Evolutionary conservation across 768 basidiomycete genomes (phyloP), one percentile per base, ranked within the genome.

Genomic region (Austroboletus festivus): DNA sequence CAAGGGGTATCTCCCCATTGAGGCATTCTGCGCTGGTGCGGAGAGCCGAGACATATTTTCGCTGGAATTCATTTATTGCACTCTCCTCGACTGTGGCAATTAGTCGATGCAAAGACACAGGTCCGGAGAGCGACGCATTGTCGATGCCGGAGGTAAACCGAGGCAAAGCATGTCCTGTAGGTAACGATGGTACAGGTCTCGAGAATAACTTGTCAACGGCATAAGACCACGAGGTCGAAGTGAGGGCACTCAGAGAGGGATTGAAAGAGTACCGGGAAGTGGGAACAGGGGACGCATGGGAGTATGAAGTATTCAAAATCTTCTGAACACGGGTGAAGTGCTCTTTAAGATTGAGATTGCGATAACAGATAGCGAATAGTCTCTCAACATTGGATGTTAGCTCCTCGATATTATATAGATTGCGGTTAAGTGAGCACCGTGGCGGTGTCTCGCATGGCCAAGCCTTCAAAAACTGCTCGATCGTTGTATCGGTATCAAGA

Each of bases 401-500:
- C 1, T 20, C 15, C 12, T 13, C 1, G 12, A 54, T 26, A 35
- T 58, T 12, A 13, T 57, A 55, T n/a, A 11, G 38, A 4, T 12
- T n/a, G 9, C 3, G 18, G 18, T 38, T 7, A 16, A 52, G 46
- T 0, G 55, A 47, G 24, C n/a, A 22, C 11, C 16, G 15, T 7
- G 55, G 53, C 13, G 51, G 47, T n/a, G 24, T 51, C 28, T 54
- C 51, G 16, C 42, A 56, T 20, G 56, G 60, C 61, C 61, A 62
- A 26, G 52, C 44, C 8, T 8, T 7, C 3, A 50, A 38, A 39
- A 62, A 23, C 4, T 37, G 7, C 2, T 47, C 6, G 31, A 51
- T 46, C 5, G 43, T 40, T n/a, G 30, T 19, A 21, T 38, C n/a
- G 1, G 24, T 20, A 18, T 60, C 51, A n/a, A 28, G 37, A 3